A percentile compares a stretch with the other conserved stretches of the same genome.
Conservation (phyloP, 2,329 filamentous ascomycete species). For the Beauveria australis region DNA sequence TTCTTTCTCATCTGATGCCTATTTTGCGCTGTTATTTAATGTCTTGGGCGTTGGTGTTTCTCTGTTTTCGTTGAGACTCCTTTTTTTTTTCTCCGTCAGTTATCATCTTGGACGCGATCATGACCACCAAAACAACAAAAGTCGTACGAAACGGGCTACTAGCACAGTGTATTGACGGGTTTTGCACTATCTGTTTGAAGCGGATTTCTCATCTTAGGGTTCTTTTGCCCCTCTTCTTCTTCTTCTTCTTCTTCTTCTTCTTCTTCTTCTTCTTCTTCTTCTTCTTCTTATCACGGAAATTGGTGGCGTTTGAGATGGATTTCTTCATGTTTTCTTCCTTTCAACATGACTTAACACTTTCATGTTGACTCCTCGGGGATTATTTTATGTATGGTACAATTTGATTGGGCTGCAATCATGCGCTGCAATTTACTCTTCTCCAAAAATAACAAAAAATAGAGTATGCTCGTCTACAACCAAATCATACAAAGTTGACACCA, state of each 20-base stretch:
- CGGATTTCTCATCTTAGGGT: too few relatives aligned
- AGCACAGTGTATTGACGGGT: not conserved
- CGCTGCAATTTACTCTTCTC: not conserved
- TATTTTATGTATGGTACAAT: conserved; percentile 7
- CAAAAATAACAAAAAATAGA: too few relatives aligned
- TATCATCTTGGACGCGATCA: not conserved
- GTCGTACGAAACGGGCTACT: not conserved
- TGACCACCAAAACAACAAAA: not conserved
- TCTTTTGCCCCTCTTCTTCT: not conserved
- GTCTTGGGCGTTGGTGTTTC: not conserved
- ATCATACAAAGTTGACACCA: not conserved
- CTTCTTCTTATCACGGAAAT: not conserved
- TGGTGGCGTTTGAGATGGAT: not conserved
- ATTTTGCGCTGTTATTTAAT: not conserved
- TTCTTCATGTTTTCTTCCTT: not conserved
- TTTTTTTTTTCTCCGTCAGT: not conserved
- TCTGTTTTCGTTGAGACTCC: too few relatives aligned
- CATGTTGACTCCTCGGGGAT: not conserved
- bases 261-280: not conserved
- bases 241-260: not conserved
- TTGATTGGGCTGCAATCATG: not conserved
- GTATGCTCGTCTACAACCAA: not conserved
- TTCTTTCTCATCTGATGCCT: not conserved
- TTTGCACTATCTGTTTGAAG: not conserved
- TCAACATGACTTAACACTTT: not conserved